Evolutionary conservation across 1,284 basidiomycete species (phyloP).

Genomic region (Sphagnurus paluster): DNA sequence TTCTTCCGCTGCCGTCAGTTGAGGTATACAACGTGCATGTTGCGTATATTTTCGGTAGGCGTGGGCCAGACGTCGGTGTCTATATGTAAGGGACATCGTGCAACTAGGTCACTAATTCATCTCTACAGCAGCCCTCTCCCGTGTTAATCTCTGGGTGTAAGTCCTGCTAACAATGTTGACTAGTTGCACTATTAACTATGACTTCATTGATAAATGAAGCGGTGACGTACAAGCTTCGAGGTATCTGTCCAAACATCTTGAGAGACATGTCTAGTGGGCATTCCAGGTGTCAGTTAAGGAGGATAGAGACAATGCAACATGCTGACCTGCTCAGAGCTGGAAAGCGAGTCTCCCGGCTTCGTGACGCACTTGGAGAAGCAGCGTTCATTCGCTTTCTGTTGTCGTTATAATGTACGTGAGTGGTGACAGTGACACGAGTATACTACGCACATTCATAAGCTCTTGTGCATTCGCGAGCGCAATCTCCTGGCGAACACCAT

Average conservation of each 20-base stretch:
- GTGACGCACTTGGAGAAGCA: conserved; percentile 78
- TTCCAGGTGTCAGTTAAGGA: background rate
- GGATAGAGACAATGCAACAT: background rate
- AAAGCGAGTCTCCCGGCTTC: conserved; percentile 73
- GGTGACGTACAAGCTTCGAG: conserved; percentile 79
- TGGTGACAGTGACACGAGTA: background rate
- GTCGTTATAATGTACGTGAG: background rate
- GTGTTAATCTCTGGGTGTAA: conserved; percentile 59
- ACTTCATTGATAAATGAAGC: background rate
- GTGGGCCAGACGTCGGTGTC: background rate
- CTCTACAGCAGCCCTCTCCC: conserved; percentile 40
- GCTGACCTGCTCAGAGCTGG: conserved; percentile 78
- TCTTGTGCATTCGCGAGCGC: conserved; percentile 78
- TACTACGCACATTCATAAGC: conserved; percentile 66
- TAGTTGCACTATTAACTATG: conserved; percentile 25
- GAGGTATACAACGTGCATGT: too few species aligned
- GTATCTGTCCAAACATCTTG: conserved; percentile 77
- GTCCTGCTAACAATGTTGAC: conserved; percentile 75
- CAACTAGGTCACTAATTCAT: conserved; percentile 20
- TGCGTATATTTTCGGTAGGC: background rate
- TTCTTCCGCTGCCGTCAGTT: background rate
- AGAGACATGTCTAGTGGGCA: conserved; percentile 61
- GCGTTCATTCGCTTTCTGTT: conserved; percentile 73
- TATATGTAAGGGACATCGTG: conserved; percentile 11
- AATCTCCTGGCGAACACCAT: conserved; percentile 67